Base-by-base conservation (phyloP, 805 yeast genomes). In the Wickerhamiella azyma region DNA sequence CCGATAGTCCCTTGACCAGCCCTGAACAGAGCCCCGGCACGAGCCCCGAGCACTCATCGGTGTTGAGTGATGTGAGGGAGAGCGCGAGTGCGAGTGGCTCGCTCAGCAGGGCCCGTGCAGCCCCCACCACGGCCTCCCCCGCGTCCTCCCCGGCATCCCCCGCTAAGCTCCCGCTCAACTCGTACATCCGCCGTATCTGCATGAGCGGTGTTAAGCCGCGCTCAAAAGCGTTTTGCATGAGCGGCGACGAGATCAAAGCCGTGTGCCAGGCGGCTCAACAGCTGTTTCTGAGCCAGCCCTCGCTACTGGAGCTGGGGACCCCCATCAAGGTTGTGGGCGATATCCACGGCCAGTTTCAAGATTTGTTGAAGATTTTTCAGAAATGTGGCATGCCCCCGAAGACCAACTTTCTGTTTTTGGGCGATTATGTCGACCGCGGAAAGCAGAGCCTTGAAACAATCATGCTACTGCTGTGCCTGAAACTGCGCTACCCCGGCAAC, bases 391-490 rank as follows among this genome's bases (percentile, higher is more conserved):
- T 89, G 66, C 99, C 99, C 2, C 97, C 97, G 1, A 73, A 81
- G 49, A 77, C 95, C 11, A 89, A 86, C 61, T 92, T 86, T 65
- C 68, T 92, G 54, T 92, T 92, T 56, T 65, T 92, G 38, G 98
- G 98, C 24, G 98, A 92, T 66, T 92, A 92, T 62, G 98, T 92
- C 39, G 98, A 92, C 66, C 75, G 99, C 53, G 99, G 99, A 46
- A 92, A 92, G 63, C 98, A 92, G 66, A 79, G 92, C 2, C 67
- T 92, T 45, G 99, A 92, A 63, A 92, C 98, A 0, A 85, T 92
- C 17, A 68, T 89, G 51, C 69, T 92, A 39, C 68, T 92, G 49
- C 68, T 92, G 40, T 85, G 96, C 63, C 86, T 85, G 65, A 92
- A 92, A 64, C 85, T 92, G 61, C 86, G 89, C 60, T 92, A 85